Evolutionary conservation across 192 early-diverging fungal genomes (phyloP), one percentile per base, ranked within the genome.

Genomic region (Thamnidium elegans): DNA sequence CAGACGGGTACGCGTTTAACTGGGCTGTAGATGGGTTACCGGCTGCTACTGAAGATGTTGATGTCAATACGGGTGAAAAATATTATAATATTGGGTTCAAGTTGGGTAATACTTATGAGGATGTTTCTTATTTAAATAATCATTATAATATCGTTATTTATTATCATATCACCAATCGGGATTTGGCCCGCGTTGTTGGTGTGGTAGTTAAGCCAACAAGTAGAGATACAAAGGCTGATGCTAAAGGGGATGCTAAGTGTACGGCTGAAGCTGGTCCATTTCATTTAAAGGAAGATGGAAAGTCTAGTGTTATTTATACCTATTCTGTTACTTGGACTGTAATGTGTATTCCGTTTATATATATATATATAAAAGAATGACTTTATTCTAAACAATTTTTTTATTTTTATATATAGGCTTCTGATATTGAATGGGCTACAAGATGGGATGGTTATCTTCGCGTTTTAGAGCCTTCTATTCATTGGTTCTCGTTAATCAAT

Each of bases 401-500:
- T 3, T 47, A 47, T 48, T 17, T 68, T 17, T 20, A 36, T 58
- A 58, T 45, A 63, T 64, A 84, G 82, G 26, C 54, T 39, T 88
- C 84, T 7, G 68, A 77, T 19, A 88, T 79, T 30, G 80, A 79
- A 34, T 90, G 88, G 86, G 90, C 87, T n/a, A 92, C 88, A 1
- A 86, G 96, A 30, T 98, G 90, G 87, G 88, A 94, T 70, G 83
- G 78, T 66, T 94, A 95, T 73, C 69, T 95, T 36, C 83, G 92
- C 51, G 79, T 92, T 31, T 86, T 90, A 54, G 93, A 98, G 63
- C 92, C 94, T 48, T 89, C 87, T 65, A 94, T 95, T 59, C 95
- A 97, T 67, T 97, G 95, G 95, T 93, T 97, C 72, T 90, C 89
- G 54, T 81, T 98, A 62, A 86, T 94, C 46, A 96, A 98, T 80